Evolutionary conservation across 2,329 filamentous ascomycete genomes (phyloP).

Genomic region (Chaetothyriales sp.): DNA sequence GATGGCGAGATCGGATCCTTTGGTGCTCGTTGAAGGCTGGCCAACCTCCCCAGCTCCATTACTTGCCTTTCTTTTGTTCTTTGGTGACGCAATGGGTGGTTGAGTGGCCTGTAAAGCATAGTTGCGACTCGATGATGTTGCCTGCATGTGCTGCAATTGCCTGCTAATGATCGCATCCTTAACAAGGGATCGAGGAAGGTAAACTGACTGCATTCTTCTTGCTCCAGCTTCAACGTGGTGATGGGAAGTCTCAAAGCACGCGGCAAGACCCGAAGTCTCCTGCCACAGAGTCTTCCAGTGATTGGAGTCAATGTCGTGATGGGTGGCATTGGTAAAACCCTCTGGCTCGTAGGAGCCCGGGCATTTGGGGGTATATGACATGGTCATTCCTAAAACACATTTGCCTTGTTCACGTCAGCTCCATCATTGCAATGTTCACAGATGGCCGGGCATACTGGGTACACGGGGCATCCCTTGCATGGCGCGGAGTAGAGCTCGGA

Average conservation of each 20-base stretch:
- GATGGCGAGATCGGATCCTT: neutral
- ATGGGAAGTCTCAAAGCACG: slow-evolving; percentile 7
- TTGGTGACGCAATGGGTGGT: slow-evolving; percentile 1
- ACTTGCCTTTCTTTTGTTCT: neutral
- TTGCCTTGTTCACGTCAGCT: slow-evolving; percentile 19
- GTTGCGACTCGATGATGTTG: slow-evolving; percentile 11
- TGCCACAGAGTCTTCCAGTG: slow-evolving; percentile 3
- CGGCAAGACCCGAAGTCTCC: neutral
- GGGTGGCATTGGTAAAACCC: slow-evolving; percentile 9
- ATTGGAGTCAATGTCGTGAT: neutral
- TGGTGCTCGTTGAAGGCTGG: neutral
- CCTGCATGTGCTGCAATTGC: slow-evolving; percentile 13
- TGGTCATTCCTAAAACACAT: slow-evolving; percentile 27
- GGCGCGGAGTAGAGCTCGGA: slow-evolving; percentile 29
- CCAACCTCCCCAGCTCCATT: neutral
- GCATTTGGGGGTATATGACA: slow-evolving; percentile 32
- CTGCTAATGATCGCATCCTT: slow-evolving; percentile 12
- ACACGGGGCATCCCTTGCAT: slow-evolving; percentile 28
- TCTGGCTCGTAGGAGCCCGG: slow-evolving; percentile 27
- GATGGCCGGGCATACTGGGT: slow-evolving; percentile 24
- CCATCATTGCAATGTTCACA: neutral
- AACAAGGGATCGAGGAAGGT: neutral
- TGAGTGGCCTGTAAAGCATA: slow-evolving; percentile 10
- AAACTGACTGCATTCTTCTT: neutral
- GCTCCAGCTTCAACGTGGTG: slow-evolving; percentile 6